Conservation (phyloP, 805 yeast genomes). For the Dipodascopsis uninucleata region DNA sequence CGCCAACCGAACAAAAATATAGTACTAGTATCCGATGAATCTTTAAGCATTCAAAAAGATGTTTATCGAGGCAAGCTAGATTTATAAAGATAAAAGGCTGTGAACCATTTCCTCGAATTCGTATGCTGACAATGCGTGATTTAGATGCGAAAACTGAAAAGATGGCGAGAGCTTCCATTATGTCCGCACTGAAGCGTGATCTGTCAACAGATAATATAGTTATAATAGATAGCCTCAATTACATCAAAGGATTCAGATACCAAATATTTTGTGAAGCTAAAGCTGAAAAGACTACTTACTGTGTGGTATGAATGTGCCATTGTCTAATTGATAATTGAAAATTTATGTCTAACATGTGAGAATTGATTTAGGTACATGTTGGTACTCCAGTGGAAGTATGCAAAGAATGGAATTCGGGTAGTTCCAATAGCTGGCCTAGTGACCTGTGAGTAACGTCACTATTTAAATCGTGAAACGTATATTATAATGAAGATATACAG, state of each 20-base stretch:
- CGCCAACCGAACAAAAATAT: constrained; percentile 58
- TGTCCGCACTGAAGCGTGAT: constrained; percentile 84
- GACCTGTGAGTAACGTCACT: constrained; percentile 14
- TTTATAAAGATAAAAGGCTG: background rate
- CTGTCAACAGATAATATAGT: constrained; percentile 67
- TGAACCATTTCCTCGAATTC: background rate
- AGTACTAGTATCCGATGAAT: constrained; percentile 71
- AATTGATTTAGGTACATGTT: constrained; percentile 49
- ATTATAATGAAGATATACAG: no score
- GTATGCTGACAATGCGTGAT: background rate
- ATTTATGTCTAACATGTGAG: background rate
- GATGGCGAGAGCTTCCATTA: constrained; percentile 74
- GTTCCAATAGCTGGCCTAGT: constrained; percentile 26
- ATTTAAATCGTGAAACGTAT: no score
- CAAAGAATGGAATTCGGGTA: constrained; percentile 53
- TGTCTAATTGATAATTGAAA: background rate
- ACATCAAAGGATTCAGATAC: constrained; percentile 92
- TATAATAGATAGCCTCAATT: constrained; percentile 77
- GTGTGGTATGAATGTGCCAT: no score
- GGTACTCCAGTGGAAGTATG: constrained; percentile 64
- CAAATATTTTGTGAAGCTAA: constrained; percentile 93
- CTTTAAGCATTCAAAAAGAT: constrained; percentile 64
- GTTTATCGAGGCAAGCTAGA: constrained; percentile 46
- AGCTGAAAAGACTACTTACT: constrained; percentile 72
- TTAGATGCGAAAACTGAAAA: constrained; percentile 74